Evolutionary conservation across 192 early-diverging fungal species (phyloP).

Genomic region (Paraglomus brasilianum): DNA sequence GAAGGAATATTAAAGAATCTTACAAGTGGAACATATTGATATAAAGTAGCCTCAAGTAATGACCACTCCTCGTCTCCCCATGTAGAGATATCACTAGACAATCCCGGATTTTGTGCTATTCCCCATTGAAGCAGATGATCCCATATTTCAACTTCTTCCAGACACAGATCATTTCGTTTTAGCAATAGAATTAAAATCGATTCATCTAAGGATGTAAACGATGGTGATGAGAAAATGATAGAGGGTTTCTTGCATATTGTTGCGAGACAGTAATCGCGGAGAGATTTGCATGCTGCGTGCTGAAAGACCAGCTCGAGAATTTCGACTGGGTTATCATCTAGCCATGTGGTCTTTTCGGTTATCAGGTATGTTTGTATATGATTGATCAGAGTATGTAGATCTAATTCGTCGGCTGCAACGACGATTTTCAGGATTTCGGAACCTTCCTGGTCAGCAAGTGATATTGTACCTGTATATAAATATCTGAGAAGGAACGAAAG

Average conservation of each 20-base stretch:
- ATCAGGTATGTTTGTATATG: constrained; percentile 15
- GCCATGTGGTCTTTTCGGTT: neutral
- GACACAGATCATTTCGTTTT: constrained; percentile 13
- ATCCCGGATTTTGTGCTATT: neutral
- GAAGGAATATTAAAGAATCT: constrained; percentile 6
- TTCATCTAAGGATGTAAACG: neutral
- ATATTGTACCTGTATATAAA: constrained; percentile 19
- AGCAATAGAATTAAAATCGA: neutral
- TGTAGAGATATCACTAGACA: neutral
- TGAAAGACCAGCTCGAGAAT: neutral
- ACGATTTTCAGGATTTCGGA: constrained; percentile 16
- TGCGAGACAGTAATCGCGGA: constrained; percentile 13
- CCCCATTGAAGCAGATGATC: constrained; percentile 20
- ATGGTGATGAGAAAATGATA: neutral
- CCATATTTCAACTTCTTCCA: constrained; percentile 22
- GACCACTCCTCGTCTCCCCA: neutral
- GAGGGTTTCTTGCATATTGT: neutral
- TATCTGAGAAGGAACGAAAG: too few relatives aligned
- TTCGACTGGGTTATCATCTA: neutral
- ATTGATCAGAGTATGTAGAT: constrained; percentile 10
- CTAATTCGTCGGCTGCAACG: constrained; percentile 22
- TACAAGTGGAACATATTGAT: constrained; percentile 6
- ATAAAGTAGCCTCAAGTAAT: neutral
- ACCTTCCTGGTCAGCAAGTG: neutral
- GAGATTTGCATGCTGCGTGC: constrained; percentile 2